Evolutionary conservation across 108 stramenopile genomes (phyloP), one percentile per base, ranked within the genome.

Genomic region (Skeletonema menzelii): DNA sequence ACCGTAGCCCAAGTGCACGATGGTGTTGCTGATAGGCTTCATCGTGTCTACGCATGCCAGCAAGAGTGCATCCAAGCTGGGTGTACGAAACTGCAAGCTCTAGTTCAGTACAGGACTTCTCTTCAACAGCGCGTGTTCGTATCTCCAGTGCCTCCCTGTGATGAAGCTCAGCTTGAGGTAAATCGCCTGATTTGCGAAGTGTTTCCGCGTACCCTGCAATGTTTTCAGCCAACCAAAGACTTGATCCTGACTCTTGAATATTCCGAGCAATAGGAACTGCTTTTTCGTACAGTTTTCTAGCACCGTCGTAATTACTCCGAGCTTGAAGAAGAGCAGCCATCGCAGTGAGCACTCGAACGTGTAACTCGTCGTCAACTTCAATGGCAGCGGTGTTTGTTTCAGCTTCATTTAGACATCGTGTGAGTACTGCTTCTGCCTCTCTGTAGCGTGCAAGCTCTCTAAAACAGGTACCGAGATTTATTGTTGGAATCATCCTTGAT

Each of bases 201-300:
- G 73, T 82, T 57, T 82, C 80, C 26, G 80, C 80, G 38, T 82
- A 82, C 11, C 80, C 80, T 35, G 80, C 80, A 44, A 82, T 82
- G 46, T 82, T 76, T 22, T 56, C 71, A 32, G 80, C 75, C 31
- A 82, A 64, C 75, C 80, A 82, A 13, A 82, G 71, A 58, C 80
- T 82, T 22, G 80, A 82, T 61, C 56, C 59, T 12, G 76, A 82
- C 35, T 76, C 80, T 69, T 82, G 76, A 66, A 82, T 82, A 72
- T 82, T 82, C 31, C 69, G 72, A 49, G 80, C 80, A 37, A 82
- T 82, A 13, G 80, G 79, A 30, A 80, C 75, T 31, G 79, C 79
- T 65, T 56, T 70, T 63, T 80, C 79, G 30, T 75, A 80, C 27
- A 80, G 63, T 64, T 75, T 60, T 58, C 53, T 63, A 15, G 79